Evolutionary conservation across 257 asterid species (phyloP), one percentile per base, ranked within the genome.

Genomic region (Nicotiana attenuata): DNA sequence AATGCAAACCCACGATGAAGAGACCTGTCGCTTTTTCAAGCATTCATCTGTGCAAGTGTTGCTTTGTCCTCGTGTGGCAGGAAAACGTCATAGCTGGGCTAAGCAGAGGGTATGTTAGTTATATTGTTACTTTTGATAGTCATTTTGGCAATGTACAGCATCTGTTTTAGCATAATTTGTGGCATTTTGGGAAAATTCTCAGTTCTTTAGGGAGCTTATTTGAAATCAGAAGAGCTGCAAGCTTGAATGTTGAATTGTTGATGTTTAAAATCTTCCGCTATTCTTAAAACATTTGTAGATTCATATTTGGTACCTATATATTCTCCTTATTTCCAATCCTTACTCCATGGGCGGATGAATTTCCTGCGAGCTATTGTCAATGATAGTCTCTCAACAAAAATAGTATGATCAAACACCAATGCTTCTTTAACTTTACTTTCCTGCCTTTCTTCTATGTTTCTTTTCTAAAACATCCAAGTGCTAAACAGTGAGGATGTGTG

Each of bases 1-100:
- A 83, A 96, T 96, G 99, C 88, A 85, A 89, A 96, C 99, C 80
- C 99, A 94, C 75, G 99, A 96, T 87, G 98, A 96, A 90, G 99
- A 96, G 83, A 94, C 96, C 83, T 97, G 98, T 3, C 95, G 95
- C 19, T 96, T 85, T 84, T 96, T 96, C 64, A 96, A 96, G 87
- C 91, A 91, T 80, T 96, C 99, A 71, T 94, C 99, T 53, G 99
- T 96, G 63, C 98, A 94, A 90, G 99, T 96, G 71, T 84, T 96
- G 85, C 99, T 96, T 76, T 89, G 97, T 87, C 94, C 98, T 82
- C 97, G 99, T 81, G 94, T 82, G 77, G 99, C 98, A 78, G 98
- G 99, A 88, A 94, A 94, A 82, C 97, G 95, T 53, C 98, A 91
- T 88, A 94, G 99, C 92, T 94, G 99, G 99, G 85, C 88, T 38